Percentiles rank a stretch among this genome's conserved stretches.
phyloP scores from a whole-genome alignment of 495 filamentous ascomycete species.

The Penicillium robsamsonii region DNA sequence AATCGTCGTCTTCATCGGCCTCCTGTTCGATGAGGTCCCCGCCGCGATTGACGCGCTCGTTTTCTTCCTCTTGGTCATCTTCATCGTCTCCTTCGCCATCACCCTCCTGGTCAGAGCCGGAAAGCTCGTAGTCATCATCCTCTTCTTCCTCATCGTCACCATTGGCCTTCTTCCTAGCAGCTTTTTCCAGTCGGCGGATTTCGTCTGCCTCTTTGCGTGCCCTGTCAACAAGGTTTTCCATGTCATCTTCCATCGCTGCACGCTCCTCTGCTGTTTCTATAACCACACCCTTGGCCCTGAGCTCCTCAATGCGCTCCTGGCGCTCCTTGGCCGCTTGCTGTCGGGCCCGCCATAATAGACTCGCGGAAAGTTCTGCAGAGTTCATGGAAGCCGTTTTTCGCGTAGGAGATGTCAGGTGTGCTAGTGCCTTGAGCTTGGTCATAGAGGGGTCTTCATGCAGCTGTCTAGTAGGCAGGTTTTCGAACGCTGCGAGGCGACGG shows the following conservation, averaged over 20 bases:
- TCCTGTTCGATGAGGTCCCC: constrained; percentile 40
- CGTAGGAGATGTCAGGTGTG: constrained; percentile 66
- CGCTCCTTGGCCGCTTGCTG: constrained; percentile 77
- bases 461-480: constrained; percentile 59
- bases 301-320: constrained; percentile 71
- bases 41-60: constrained; percentile 39
- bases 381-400: constrained; percentile 60
- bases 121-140: constrained; percentile 54
- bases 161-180: constrained; percentile 60
- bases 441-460: constrained; percentile 63
- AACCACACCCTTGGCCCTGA: constrained; percentile 73
- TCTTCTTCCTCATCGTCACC: constrained; percentile 65
- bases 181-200: constrained; percentile 73
- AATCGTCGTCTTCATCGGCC: constrained; percentile 39
- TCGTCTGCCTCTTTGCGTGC: constrained; percentile 77
- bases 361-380: constrained; percentile 63
- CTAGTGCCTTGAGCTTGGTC: constrained; percentile 66
- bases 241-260: constrained; percentile 70
- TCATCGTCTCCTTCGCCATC: constrained; percentile 31
- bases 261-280: constrained; percentile 86
- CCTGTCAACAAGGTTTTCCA: constrained; percentile 84
- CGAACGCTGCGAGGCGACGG: constrained; percentile 59
- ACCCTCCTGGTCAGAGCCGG: constrained; percentile 53
- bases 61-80: constrained; percentile 39
- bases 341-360: constrained; percentile 65